Evolutionary conservation across 2,329 filamentous ascomycete species (phyloP).

Genomic region (Xylaria digitata): DNA sequence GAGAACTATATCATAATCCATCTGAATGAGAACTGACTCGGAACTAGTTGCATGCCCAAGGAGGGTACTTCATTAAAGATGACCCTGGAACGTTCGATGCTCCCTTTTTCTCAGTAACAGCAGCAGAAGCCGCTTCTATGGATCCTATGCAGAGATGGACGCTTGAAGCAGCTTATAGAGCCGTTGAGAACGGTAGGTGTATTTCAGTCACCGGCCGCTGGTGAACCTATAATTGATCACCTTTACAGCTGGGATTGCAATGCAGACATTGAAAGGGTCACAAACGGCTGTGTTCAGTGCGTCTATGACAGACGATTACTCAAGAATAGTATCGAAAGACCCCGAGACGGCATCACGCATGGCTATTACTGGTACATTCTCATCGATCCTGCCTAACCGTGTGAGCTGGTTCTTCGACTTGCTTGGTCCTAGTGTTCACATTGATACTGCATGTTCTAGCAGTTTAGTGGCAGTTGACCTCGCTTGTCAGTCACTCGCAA

Average conservation of each 20-base stretch:
- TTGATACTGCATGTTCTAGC: conserved; percentile 56
- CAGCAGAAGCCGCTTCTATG: conserved; percentile 52
- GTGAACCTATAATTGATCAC: conserved; percentile 10
- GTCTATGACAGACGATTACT: conserved; percentile 54
- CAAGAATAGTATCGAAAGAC: conserved; percentile 49
- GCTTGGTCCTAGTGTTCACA: conserved; percentile 51
- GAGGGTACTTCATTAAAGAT: conserved; percentile 52
- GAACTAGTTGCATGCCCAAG: conserved; percentile 39
- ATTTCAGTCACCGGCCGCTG: not conserved
- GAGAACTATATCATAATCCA: not conserved
- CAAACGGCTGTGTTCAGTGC: conserved; percentile 53
- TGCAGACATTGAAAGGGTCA: conserved; percentile 46
- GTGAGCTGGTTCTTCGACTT: conserved; percentile 56
- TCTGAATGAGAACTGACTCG: conserved; percentile 27
- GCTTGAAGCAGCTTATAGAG: conserved; percentile 51
- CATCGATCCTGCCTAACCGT: conserved; percentile 54
- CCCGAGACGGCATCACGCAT: conserved; percentile 51
- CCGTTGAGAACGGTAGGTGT: conserved; percentile 52
- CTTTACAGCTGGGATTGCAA: conserved; percentile 50
- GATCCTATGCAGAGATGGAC: conserved; percentile 54
- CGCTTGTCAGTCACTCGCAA: conserved; percentile 43
- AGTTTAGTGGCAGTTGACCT: conserved; percentile 51
- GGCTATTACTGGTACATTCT: conserved; percentile 49
- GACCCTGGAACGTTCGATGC: conserved; percentile 53
- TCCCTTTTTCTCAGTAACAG: conserved; percentile 54